Base-by-base conservation (phyloP, 2,329 filamentous ascomycete species). In the Calonectria fujianensis region DNA sequence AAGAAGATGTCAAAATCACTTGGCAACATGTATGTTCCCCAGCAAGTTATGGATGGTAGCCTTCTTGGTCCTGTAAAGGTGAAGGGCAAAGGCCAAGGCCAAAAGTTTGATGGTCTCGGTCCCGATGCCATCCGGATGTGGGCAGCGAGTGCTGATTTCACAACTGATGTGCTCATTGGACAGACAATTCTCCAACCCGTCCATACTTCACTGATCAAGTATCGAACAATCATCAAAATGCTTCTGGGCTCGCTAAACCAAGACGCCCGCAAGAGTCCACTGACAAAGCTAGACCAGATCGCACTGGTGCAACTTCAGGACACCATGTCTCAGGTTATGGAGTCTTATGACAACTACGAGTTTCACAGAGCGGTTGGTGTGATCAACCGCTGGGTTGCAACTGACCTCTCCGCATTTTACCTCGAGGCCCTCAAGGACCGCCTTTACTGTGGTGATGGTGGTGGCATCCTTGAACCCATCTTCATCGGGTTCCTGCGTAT, bases 1-100 rank as follows among this genome's bases (percentile, higher is more conserved):
- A 95, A 95, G 83, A 99, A 99, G 85, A 99, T 99, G 97, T 98
- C 96, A 83, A 99, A 99, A 85, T 98, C 96, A 0, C 87, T 98
- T 1, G 97, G 97, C 20, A 99, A 99, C 82, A 93, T 94, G 35
- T 92, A 98, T 71, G 90, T 92, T 0, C 96, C 96, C 0, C 88
- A 91, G 9, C 89, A 98, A 76, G 96, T 99, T 78, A 97, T 98
- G 88, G 91, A 95, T 68, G 96, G 96, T 9, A 92, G 93, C 4
- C 88, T 98, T 14, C 86, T 97, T 18, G 94, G 94, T 8, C 92
- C 93, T 0, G 82, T 93, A 48, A 94, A 94, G 82, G 85, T 85
- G 54, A 93, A 92, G 81, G 87, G 87, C 59, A 93, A 93, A 78
- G 74, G 75, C 11, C 14, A 76, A 79, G 72, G 63, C 8, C 80